A percentile compares a stretch with the other conserved stretches of the same genome.
Evolutionary conservation across 2,329 filamentous ascomycete genomes (phyloP).

Genomic region (Fusarium udum): DNA sequence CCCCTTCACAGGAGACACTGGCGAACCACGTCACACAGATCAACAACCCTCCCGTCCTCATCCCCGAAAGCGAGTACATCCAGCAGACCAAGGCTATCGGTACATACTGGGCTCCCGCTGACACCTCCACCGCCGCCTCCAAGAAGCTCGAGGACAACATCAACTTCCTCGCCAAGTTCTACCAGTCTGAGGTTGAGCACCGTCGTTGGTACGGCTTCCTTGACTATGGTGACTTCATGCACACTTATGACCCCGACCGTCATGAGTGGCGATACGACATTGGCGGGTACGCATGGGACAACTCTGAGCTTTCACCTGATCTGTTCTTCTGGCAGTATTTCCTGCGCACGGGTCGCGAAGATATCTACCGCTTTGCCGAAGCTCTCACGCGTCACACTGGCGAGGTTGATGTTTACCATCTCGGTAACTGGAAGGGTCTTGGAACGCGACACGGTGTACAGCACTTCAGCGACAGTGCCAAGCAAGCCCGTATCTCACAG

Average conservation of each 20-base stretch:
- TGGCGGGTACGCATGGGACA: constrained; percentile 72
- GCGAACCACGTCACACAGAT: constrained; percentile 55
- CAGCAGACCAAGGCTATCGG: constrained; percentile 62
- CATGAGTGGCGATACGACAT: constrained; percentile 71
- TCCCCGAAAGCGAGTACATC: constrained; percentile 59
- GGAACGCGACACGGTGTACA: constrained; percentile 71
- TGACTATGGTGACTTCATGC: constrained; percentile 70
- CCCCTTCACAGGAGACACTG: constrained; percentile 59
- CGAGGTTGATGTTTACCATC: constrained; percentile 71
- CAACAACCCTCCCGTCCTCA: constrained; percentile 62
- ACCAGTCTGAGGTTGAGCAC: constrained; percentile 64
- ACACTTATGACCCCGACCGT: constrained; percentile 67
- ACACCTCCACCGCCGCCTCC: constrained; percentile 34
- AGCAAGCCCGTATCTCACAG: constrained; percentile 68
- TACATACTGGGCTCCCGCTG: constrained; percentile 61
- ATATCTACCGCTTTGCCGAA: constrained; percentile 68
- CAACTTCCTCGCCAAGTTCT: constrained; percentile 65
- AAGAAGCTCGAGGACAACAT: constrained; percentile 61
- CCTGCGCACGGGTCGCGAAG: constrained; percentile 65
- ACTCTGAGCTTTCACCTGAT: constrained; percentile 70
- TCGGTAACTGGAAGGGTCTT: constrained; percentile 66
- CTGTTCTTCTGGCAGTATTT: constrained; percentile 72
- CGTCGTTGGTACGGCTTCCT: constrained; percentile 71
- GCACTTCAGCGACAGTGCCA: constrained; percentile 68
- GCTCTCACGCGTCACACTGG: constrained; percentile 66